A percentile compares a stretch with the other conserved stretches of the same genome.
phyloP scores from a whole-genome alignment of 169 alveolate species.

The Eimeria zaria region DNA sequence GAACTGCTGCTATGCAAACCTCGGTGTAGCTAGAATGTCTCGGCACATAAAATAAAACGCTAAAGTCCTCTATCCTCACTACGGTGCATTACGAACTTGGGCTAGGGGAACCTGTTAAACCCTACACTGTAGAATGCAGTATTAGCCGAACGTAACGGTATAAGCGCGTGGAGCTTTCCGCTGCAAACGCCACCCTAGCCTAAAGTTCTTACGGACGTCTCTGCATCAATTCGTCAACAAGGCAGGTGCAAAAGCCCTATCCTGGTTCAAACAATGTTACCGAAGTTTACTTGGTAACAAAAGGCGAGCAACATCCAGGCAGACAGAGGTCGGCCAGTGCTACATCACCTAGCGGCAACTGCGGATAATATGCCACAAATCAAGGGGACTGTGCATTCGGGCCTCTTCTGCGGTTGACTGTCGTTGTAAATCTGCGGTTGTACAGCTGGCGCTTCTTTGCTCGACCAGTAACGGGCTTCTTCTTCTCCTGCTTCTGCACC shows the following conservation, averaged over 20 bases:
- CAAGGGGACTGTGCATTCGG: constrained; percentile 90
- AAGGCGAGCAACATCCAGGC: background rate
- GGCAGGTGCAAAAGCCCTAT: background rate
- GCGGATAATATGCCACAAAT: background rate
- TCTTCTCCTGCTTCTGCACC: constrained; percentile 98
- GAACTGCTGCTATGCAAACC: background rate
- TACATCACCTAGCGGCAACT: background rate
- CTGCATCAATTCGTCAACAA: background rate
- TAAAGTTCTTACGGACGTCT: background rate
- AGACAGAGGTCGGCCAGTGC: background rate
- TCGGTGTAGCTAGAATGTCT: background rate
- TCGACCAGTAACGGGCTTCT: constrained; percentile 98
- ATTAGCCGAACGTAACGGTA: background rate
- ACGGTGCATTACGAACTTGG: background rate
- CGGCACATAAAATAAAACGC: background rate
- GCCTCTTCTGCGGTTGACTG: constrained; percentile 92
- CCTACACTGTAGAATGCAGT: background rate
- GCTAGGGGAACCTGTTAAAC: background rate
- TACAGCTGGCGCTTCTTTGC: constrained; percentile 99
- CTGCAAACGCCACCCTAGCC: background rate
- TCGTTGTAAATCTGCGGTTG: constrained; percentile 97
- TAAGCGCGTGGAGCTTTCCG: background rate
- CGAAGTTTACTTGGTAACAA: background rate
- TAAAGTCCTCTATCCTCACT: background rate
- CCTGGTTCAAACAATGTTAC: background rate